Evolutionary conservation across 306 rosid species (phyloP), one percentile per base, ranked within the genome.

Genomic region (Trichosanthes truncata): DNA sequence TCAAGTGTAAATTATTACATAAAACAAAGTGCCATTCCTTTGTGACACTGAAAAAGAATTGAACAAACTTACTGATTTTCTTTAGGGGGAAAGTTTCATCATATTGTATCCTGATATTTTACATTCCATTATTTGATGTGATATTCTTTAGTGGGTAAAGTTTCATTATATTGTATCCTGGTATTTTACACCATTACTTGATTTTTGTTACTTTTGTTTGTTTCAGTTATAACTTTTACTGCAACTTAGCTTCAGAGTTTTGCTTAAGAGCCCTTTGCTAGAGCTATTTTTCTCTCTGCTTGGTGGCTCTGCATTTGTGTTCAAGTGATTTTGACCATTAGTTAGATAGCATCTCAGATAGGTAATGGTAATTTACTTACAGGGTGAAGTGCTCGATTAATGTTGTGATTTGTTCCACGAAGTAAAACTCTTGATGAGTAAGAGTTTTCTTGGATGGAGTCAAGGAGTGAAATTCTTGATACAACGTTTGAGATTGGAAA

Each of bases 1-100:
- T 74, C 78, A 49, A 51, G 46, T 74, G 78, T 74, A 74, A 74
- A 74, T 74, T n/a, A 74, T 74, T 68, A 36, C 48, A 38, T 36
- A 35, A 38, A 36, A 13, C 55, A 23, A 25, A 12, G 23, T 21
- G 76, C 48, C 5, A 68, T 31, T 33, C n/a, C 33, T 66, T 66
- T 43, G 46, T 69, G 53, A 12, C 20, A 13, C 55, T 21, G 76
- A 36, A 20, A 17, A 14, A 71, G 18, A 71, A 7, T 45, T 21
- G 36, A 71, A 7, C 56, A 12, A 25, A 25, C 56, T 23, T 71
- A 13, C 13, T 43, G 56, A 43, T 71, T 71, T 25, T 25, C 48
- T 72, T 72, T 18, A 17, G 23, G 45, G 43, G 40, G 69, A 62
- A n/a, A 14, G 69, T 45, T 46, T 43, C 33, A 2, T 69, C 45